Percentiles rank a stretch among this genome's conserved stretches.
Evolutionary conservation across 352 stramenopile genomes (phyloP).

Genomic region (Globisporangium echinulatum): DNA sequence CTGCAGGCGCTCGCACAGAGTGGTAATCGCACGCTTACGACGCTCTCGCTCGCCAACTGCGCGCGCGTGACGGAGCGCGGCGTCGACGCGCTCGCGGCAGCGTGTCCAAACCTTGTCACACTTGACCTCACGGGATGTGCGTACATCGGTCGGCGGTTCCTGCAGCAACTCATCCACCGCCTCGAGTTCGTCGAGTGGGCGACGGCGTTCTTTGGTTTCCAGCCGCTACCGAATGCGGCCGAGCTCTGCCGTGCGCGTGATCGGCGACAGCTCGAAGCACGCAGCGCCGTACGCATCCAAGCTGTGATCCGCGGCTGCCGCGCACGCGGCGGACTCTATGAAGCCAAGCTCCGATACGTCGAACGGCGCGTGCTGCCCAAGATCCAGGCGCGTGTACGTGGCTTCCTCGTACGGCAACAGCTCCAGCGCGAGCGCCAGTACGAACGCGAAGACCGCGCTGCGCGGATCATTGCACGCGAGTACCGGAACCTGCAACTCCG

Average conservation of each 20-base stretch:
- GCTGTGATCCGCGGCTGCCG: conserved; percentile 76
- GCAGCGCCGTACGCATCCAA: conserved; percentile 70
- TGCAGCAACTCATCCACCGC: conserved; percentile 60
- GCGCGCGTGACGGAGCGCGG: conserved; percentile 65
- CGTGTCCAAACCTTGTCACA: conserved; percentile 71
- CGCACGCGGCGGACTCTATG: conserved; percentile 59
- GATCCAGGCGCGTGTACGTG: conserved; percentile 74
- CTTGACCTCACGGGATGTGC: conserved; percentile 82
- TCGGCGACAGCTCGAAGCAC: conserved; percentile 27
- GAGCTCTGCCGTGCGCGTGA: conserved; percentile 67
- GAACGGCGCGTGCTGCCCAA: conserved; percentile 56
- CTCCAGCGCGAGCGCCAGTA: conserved; percentile 25
- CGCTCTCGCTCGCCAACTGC: conserved; percentile 64
- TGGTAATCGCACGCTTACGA: conserved; percentile 17
- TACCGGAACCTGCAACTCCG: conserved; percentile 55
- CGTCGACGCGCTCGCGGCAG: conserved; percentile 46
- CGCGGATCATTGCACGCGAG: conserved; percentile 30
- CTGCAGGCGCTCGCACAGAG: conserved; percentile 31
- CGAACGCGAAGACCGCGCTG: conserved; percentile 23
- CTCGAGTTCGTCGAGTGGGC: conserved; percentile 84
- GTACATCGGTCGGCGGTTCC: conserved; percentile 60
- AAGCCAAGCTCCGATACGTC: conserved; percentile 64
- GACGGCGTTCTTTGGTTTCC: conserved; percentile 77
- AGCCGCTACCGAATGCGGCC: conserved; percentile 74
- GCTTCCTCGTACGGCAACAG: conserved; percentile 58